Evolutionary conservation across 2,329 filamentous ascomycete species (phyloP).

Genomic region (Fusarium buharicum): DNA sequence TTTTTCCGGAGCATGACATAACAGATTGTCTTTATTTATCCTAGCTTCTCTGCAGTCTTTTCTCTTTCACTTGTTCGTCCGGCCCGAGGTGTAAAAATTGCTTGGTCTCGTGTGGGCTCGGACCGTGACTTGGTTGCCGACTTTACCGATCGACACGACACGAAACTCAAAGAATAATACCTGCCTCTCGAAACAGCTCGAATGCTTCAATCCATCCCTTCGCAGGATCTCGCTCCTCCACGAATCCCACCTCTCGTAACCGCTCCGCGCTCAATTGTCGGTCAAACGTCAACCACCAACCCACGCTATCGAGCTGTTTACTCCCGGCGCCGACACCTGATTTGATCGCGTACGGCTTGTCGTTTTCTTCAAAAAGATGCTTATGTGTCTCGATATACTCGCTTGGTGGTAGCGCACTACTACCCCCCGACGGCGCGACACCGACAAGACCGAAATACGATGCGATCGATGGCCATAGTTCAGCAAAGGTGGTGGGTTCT

Average conservation of each 20-base stretch:
- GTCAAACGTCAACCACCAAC: constrained; percentile 60
- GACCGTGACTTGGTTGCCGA: neutral
- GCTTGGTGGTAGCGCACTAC: constrained; percentile 35
- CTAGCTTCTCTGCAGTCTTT: neutral
- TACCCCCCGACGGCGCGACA: constrained; percentile 27
- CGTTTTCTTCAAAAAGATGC: constrained; percentile 46
- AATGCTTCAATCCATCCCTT: constrained; percentile 31
- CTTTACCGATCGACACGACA: neutral
- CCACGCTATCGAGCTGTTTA: constrained; percentile 55
- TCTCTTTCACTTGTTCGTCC: neutral
- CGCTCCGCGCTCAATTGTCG: constrained; percentile 57
- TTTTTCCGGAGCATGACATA: constrained; percentile 17
- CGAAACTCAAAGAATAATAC: constrained; percentile 1
- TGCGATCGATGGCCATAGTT: constrained; percentile 48
- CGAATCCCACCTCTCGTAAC: constrained; percentile 54
- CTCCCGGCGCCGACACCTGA: constrained; percentile 52
- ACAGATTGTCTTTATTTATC: constrained; percentile 1
- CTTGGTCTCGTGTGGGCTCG: neutral
- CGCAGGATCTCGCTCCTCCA: constrained; percentile 51
- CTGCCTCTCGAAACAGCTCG: constrained; percentile 1
- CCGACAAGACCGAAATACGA: constrained; percentile 49
- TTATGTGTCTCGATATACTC: constrained; percentile 48
- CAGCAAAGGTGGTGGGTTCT: constrained; percentile 42
- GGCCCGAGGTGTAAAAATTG: neutral
- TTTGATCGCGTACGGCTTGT: constrained; percentile 30